A percentile compares a stretch with the other conserved stretches of the same genome.
These are phyloP conservation scores for Phytophthora quininea DNA, from an alignment of 352 stramenopile species.

Conservation along the genomic window DNA sequence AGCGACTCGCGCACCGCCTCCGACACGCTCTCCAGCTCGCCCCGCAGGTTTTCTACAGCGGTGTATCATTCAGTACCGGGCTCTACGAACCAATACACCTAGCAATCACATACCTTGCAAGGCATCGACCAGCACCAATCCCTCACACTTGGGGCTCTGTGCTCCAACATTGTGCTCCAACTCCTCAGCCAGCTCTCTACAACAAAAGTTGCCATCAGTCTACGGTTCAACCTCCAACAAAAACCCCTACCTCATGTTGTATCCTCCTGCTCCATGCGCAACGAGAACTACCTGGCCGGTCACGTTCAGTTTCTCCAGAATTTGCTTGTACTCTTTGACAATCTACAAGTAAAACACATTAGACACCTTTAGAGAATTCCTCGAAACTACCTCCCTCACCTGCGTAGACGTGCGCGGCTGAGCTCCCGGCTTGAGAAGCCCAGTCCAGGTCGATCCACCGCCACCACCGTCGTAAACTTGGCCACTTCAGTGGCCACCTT, in stretches of 20 bases:
- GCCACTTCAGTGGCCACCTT: constrained; percentile 63
- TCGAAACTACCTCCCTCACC: constrained; percentile 11
- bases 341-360: constrained; percentile 37
- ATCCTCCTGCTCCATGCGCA: constrained; percentile 72
- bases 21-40: constrained; percentile 70
- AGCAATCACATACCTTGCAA: constrained; percentile 45
- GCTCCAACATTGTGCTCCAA: constrained; percentile 30
- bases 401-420: constrained; percentile 59
- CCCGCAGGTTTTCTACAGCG: constrained; percentile 57
- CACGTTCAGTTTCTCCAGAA: constrained; percentile 66
- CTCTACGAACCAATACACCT: constrained; percentile 1
- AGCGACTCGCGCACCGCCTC: constrained; percentile 58
- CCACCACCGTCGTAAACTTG: constrained; percentile 61
- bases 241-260: constrained; percentile 71
- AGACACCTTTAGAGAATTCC: neutral
- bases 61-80: too few species aligned
- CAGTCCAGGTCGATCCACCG: constrained; percentile 75
- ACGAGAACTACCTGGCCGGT: constrained; percentile 70
- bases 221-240: neutral
- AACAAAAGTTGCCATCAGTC: neutral
- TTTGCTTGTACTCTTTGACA: constrained; percentile 60
- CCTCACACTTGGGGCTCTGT: constrained; percentile 43
- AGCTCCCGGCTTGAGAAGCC: constrained; percentile 59
- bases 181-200: constrained; percentile 52
- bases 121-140: constrained; percentile 75